Evolutionary conservation across 2,329 filamentous ascomycete genomes (phyloP), one percentile per base, ranked within the genome.

Genomic region (Diaporthe nobilis): DNA sequence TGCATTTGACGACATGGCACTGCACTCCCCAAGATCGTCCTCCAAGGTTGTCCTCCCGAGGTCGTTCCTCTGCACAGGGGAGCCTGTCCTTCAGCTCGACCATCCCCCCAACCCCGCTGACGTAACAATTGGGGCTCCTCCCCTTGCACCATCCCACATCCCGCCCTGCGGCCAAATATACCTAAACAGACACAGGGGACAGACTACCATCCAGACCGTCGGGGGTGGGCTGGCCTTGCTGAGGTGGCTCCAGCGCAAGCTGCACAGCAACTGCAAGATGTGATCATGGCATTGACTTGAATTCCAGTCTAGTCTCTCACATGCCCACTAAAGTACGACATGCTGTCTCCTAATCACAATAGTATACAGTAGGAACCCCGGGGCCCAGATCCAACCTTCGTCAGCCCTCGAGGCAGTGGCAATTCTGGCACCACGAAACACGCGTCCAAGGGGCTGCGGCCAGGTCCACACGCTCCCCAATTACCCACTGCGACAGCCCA

Each of bases 51-150:
- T 39, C 9, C 37, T 39, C n/a, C 28, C 28, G 25, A 63, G 17
- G 28, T 25, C 22, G 7, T 5, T 20, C 39, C 61, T 49, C 39
- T 17, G 4, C 31, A 7, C 60, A 67, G 25, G 47, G 70, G 42
- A 57, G 31, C 47, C 39, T 42, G 55, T 39, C 47, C 70, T 37
- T 72, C 68, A 72, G 37, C 39, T 39, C 42, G 42, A 39, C 44
- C 10, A 42, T 53, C 31, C 34, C 71, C n/a, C 53, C 60, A 65
- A 65, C 71, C 71, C 58, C 58, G 57, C 71, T 73, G 71, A 73
- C 71, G 71, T 65, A 73, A 68, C 63, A 25, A 22, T n/a, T 53
- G 44, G 44, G 63, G 47, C 63, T 37, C 28, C 47, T 53, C 44
- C 63, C 60, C 60, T 42, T 44, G 39, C 15, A 4, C n/a, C 39